Percentiles rank a stretch among this genome's conserved stretches.
phyloP scores from a whole-genome alignment of 2,329 filamentous ascomycete genomes.

The Colletotrichum agaves region DNA sequence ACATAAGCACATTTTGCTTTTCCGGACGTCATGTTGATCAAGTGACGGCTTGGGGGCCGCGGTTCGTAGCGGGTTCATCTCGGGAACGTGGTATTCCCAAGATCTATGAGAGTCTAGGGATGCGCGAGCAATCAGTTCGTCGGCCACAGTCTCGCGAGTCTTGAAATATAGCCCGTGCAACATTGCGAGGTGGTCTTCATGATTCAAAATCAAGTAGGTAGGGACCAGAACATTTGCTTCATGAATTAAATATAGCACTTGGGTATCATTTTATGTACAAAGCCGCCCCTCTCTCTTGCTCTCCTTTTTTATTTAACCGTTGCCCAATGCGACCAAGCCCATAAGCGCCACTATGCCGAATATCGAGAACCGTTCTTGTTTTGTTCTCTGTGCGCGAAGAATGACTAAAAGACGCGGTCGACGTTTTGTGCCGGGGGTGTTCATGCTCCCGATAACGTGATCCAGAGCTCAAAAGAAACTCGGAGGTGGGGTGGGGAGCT shows the following conservation, averaged over 20 bases:
- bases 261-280: conserved; percentile 37
- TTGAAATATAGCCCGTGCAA: neutral
- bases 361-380: neutral
- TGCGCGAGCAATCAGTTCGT: too few species aligned
- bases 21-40: too few species aligned
- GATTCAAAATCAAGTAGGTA: neutral
- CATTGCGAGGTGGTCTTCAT: fast-evolving
- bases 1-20: too few species aligned
- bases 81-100: too few species aligned
- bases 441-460: neutral
- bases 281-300: conserved; percentile 13
- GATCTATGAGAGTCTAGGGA: too few species aligned
- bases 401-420: neutral
- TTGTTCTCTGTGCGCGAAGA: conserved; percentile 21
- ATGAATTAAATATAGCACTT: conserved; percentile 29
- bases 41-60: too few species aligned
- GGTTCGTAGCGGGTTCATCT: too few species aligned
- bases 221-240: neutral
- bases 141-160: neutral
- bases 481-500: neutral
- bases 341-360: conserved; percentile 22
- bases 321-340: conserved; percentile 22
- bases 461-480: neutral
- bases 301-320: conserved; percentile 3
- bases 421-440: neutral